Evolutionary conservation across 148 eudicot species (phyloP), one percentile per base, ranked within the genome.

Genomic region (Cornus suecica): DNA sequence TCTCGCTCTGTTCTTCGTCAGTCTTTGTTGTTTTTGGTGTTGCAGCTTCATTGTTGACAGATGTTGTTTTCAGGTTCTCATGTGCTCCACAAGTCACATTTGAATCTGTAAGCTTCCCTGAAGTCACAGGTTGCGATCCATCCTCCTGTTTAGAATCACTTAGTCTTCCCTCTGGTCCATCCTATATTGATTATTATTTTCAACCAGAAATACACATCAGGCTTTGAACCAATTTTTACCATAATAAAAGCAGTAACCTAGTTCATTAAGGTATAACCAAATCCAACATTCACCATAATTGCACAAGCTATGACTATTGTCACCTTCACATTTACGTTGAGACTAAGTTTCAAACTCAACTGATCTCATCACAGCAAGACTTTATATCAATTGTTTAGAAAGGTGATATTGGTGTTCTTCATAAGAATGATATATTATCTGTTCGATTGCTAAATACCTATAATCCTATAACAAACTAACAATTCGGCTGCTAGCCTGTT

Each of bases 1-100:
- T 76, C 23, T 81, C 85, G 18, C 69, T 69, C 34, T 74, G 80
- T 58, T 81, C 80, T 48, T 82, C 81, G 28, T 80, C 83, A 3
- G 76, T 32, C 65, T 75, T 75, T 41, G 76, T 27, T 54, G 72
- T 2, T 69, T 71, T 66, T 52, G 76, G 29, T 31, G 79, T 14
- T 51, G 71, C 32, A 34, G 68, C 65, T 65, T 76, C 83, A 27
- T 66, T 42, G 41, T 64, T 68, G 16, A 24, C 42, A 5, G 76
- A 52, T 15, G 79, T 52, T 26, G 71, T 72, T 42, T 71, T 76
- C 20, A 51, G 62, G 62, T 76, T 80, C 65, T 71, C 79, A 66
- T 70, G 58, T 34, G 16, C 60, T 2, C 29, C 56, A 56, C 66
- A 9, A 48, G 42, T 41, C 27, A 48, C 52, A 61, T 75, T 66